Evolutionary conservation across 805 yeast species (phyloP), one percentile per base, ranked within the genome.

Genomic region (Candida quercuum): DNA sequence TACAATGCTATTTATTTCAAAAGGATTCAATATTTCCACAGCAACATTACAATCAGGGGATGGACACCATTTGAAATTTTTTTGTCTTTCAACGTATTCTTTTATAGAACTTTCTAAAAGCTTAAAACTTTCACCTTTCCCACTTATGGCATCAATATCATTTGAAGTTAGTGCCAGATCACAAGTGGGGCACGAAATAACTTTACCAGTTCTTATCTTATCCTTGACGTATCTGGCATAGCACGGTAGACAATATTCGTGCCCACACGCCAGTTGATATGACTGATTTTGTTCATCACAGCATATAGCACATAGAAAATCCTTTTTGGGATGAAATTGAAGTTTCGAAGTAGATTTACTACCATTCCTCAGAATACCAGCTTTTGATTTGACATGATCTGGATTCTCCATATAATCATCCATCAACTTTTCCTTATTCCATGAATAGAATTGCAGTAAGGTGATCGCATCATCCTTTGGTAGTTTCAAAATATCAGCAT

Each of bases 1-100:
- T 0, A 45, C 43, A 2, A 45, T 9, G 3, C 22, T 26, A 9
- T 40, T 35, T 3, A 52, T 33, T 3, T 45, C 48, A 1, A 37
- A 16, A 0, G 28, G 10, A 23, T 52, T 49, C n/a, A 35, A 7
- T 0, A 50, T 37, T 32, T 69, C 71, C 24, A 86, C 69, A 18
- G 86, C 69, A 32, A 71, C 62, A 30, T 70, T 66, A 56, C 96
- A 85, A 53, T 84, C 95, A 0, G 89, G 81, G 1, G 84, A 81
- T 0, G 96, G 96, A 58, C 98, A 89, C 83, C 87, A 81, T 46
- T 72, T 74, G 49, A 70, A 77, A 32, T 67, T 52, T 36, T 64
- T 57, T 40, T 73, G 70, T 33, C 71, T 66, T 13, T 72, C 72
- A n/a, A 81, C 72, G 50, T 69, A 80, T 20, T 66, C 57, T 40